Base-by-base conservation (phyloP, 257 asterid species). In the Penstemon davidsonii region DNA sequence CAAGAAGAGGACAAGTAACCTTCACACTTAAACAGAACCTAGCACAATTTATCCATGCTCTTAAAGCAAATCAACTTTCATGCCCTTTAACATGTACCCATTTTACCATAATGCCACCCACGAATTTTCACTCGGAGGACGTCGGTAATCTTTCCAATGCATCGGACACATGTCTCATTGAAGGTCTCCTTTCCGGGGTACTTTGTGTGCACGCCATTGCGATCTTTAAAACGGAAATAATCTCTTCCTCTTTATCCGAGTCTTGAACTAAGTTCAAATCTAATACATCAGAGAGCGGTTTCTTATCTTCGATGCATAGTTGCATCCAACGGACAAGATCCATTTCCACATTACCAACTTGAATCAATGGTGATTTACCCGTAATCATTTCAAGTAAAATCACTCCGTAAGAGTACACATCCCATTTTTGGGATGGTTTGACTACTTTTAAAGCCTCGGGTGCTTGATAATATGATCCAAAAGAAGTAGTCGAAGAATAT, bases 351-450 rank as follows among this genome's bases (percentile, higher is more conserved):
- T 73, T 41, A 3, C 95, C 91, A 7, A 82, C 82, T 70, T 76
- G 96, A 55, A 90, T 85, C 3, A 87, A 38, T 0, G 97, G 88
- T 8, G 87, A 51, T 68, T 75, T 85, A 5, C 97, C 97, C 0
- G 96, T 90, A 19, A 90, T 81, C 87, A 93, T 88, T 66, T 90
- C 98, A n/a, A 93, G 84, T 50, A 90, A 60, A 54, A 93, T 83
- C 70, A 86, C 82, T 10, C 98, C 98, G 2, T 79, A 93, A 0
- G 98, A 90, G 78, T 86, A 93, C 64, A 90, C 71, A 66, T 93
- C 98, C 98, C 97, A 92, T 67, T 92, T 92, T 58, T 93, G 96
- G 3, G 98, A 93, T 1, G 98, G 97, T 61, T 90, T 90, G 40
- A 92, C 93, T 12, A 78, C 82, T 74, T 87, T 90, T 25, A 87